These are phyloP conservation scores for Smittium mucronatum DNA, from an alignment of 371 early-diverging fungal species.

Conservation along the genomic window DNA sequence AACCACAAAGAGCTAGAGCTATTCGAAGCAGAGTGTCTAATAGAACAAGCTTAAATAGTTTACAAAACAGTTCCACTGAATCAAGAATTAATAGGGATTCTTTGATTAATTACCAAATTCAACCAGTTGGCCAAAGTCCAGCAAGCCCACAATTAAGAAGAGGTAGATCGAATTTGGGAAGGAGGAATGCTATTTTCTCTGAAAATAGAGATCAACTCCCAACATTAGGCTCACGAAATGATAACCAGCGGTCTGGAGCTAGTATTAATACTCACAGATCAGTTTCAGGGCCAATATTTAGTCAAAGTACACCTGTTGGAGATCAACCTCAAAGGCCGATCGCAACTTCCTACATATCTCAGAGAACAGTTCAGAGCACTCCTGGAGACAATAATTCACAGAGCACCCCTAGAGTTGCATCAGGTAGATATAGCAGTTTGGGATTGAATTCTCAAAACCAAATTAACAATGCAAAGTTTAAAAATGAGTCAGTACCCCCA, in stretches of 20 bases:
- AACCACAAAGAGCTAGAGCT: neutral
- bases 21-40: neutral
- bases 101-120: neutral
- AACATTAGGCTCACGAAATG: no score
- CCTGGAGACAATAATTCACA: neutral
- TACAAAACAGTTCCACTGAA: neutral
- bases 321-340: neutral
- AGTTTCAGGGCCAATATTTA: neutral
- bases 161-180: neutral
- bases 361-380: neutral
- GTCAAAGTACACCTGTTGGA: neutral
- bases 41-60: neutral
- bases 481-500: slow-evolving; percentile 13
- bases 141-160: neutral
- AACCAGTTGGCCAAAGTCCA: neutral
- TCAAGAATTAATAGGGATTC: neutral
- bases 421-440: neutral
- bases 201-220: neutral
- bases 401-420: neutral
- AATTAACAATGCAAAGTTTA: neutral
- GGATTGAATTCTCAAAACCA: neutral
- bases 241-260: neutral
- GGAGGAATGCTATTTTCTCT: neutral
- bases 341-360: neutral
- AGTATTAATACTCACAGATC: neutral